Percentiles rank a stretch among this genome's conserved stretches.
These are phyloP conservation scores for Priceomyces melissophilus DNA, from an alignment of 805 yeast species.

Conservation along the genomic window DNA sequence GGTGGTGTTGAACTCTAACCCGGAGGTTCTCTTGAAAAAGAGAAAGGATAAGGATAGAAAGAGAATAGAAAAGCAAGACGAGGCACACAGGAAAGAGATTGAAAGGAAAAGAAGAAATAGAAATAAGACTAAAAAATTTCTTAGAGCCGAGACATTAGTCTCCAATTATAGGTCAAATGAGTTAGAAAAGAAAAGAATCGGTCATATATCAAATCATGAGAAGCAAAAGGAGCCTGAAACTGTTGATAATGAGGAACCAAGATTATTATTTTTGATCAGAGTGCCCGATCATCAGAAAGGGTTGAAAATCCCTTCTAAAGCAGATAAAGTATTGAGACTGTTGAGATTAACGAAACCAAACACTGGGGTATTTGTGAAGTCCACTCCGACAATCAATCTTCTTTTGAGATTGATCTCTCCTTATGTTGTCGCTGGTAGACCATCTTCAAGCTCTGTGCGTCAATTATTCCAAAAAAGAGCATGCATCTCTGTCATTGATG, in stretches of 20 bases:
- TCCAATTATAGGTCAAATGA: conserved; percentile 61
- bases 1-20: conserved; percentile 61
- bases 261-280: conserved; percentile 64
- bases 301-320: conserved; percentile 63
- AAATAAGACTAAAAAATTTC: conserved; percentile 50
- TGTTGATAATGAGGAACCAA: conserved; percentile 32
- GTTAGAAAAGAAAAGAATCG: conserved; percentile 66
- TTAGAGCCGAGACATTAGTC: conserved; percentile 73
- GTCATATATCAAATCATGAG: conserved; percentile 57
- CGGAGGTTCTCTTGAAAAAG: conserved; percentile 73
- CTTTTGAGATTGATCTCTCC: conserved; percentile 68
- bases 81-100: conserved; percentile 49
- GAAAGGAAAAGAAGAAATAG: conserved; percentile 42
- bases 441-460: conserved; percentile 71
- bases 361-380: conserved; percentile 70
- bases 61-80: conserved; percentile 70
- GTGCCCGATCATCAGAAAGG: conserved; percentile 58
- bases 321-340: conserved; percentile 54
- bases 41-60: conserved; percentile 75
- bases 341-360: conserved; percentile 59
- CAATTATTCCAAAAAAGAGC: conserved; percentile 76
- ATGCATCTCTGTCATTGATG: conserved; percentile 41
- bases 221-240: conserved; percentile 37
- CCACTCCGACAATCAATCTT: conserved; percentile 56
- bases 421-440: conserved; percentile 69